Conservation (phyloP, 805 yeast genomes). For the Starmerella davenportii region DNA sequence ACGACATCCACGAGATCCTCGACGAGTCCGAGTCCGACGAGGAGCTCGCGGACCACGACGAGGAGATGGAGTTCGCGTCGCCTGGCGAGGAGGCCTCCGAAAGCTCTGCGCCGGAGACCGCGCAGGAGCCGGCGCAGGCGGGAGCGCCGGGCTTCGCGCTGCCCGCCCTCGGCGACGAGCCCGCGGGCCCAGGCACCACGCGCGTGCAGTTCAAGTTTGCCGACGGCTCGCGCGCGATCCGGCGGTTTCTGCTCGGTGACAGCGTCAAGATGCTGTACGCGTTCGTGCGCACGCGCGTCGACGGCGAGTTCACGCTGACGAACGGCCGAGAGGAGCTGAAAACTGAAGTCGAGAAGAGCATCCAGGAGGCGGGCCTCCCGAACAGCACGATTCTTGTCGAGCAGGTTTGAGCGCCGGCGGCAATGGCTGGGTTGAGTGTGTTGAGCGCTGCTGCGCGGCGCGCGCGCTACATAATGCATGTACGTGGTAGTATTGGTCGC, state of each 20-base stretch:
- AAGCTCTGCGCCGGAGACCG: background rate
- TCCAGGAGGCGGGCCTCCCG: slow-evolving; percentile 58
- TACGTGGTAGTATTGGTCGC: too few species aligned
- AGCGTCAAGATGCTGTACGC: slow-evolving; percentile 43
- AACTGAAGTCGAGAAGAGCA: slow-evolving; percentile 34
- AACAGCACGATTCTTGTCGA: slow-evolving; percentile 71
- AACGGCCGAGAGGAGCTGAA: slow-evolving; percentile 43
- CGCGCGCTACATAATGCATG: too few species aligned
- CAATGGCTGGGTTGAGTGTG: too few species aligned
- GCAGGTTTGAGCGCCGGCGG: slow-evolving; percentile 17
- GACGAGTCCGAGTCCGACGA: background rate
- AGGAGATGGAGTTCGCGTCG: background rate
- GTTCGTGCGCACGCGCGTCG: slow-evolving; percentile 33
- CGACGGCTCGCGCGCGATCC: slow-evolving; percentile 66
- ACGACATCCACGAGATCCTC: background rate
- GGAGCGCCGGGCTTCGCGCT: slow-evolving; percentile 21
- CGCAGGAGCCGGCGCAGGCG: background rate
- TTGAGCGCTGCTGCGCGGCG: too few species aligned
- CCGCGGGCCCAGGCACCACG: slow-evolving; percentile 32
- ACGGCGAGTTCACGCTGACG: slow-evolving; percentile 37
- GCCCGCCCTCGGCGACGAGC: slow-evolving; percentile 44
- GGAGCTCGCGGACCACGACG: background rate
- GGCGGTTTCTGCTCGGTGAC: slow-evolving; percentile 45
- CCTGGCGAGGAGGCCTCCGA: slow-evolving; percentile 1
- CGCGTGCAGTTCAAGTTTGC: slow-evolving; percentile 81